These are phyloP conservation scores for Papiliotrema nemorosa DNA, from an alignment of 1,284 basidiomycete genomes.

Conservation along the genomic window DNA sequence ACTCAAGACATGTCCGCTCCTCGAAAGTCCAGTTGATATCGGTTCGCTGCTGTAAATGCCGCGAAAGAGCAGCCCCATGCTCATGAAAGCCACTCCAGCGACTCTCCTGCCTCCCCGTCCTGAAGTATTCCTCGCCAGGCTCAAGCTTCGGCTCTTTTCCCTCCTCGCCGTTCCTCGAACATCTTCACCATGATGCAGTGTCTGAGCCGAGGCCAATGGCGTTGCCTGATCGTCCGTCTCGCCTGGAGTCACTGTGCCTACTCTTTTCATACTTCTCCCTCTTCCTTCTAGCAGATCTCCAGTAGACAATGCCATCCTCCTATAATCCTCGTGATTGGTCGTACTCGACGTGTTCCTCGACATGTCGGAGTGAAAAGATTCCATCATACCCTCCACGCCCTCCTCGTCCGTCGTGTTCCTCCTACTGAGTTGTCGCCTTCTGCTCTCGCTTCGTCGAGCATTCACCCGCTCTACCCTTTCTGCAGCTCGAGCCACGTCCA, in stretches of 20 bases:
- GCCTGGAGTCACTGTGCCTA: not conserved
- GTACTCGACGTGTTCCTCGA: constrained; percentile 13
- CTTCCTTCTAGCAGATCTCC: not conserved
- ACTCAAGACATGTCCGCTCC: not conserved
- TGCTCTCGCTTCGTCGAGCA: constrained; percentile 6
- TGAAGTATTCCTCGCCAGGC: constrained; percentile 27
- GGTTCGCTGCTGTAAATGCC: no score
- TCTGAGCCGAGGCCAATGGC: not conserved
- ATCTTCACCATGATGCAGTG: not conserved
- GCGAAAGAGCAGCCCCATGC: constrained; percentile 32
- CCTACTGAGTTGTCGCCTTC: constrained; percentile 11
- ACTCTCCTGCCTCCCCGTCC: constrained; percentile 31
- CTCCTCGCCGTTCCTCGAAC: constrained; percentile 6
- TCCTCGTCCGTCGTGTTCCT: constrained; percentile 10
- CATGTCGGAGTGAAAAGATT: constrained; percentile 39
- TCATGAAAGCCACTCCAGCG: constrained; percentile 49
- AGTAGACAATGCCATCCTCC: not conserved
- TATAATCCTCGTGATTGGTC: not conserved
- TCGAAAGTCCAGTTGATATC: no score
- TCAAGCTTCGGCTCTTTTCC: constrained; percentile 33
- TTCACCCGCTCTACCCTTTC: constrained; percentile 32
- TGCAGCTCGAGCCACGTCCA: constrained; percentile 48
- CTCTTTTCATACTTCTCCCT: constrained; percentile 1
- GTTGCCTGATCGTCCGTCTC: not conserved
- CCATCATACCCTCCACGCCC: constrained; percentile 20